Percentiles rank a stretch among this genome's conserved stretches.
phyloP scores from a whole-genome alignment of 139 green algal species.

The Microglena sp. region DNA sequence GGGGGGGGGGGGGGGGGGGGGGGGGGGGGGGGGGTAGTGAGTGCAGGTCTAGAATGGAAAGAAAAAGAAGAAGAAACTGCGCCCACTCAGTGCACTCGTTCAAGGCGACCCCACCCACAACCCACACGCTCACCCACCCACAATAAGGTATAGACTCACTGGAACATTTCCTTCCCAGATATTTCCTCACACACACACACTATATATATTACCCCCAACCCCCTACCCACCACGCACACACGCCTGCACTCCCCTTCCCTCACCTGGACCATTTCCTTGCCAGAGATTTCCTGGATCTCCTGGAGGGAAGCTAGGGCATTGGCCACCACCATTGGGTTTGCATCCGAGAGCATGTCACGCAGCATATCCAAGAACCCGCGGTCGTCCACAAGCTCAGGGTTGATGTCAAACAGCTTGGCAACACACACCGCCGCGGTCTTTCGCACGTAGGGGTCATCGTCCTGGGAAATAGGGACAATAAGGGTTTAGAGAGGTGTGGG shows the following conservation, averaged over 20 bases:
- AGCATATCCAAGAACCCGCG: slow-evolving; percentile 93
- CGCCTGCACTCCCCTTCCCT: too few species aligned
- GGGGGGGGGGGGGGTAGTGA: too few species aligned
- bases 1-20: too few species aligned
- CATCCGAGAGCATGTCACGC: slow-evolving; percentile 83
- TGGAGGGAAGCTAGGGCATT: slow-evolving; percentile 92
- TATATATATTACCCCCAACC: too few species aligned
- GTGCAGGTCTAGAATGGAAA: too few species aligned
- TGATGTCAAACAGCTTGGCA: slow-evolving; percentile 97
- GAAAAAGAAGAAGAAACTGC: slow-evolving; percentile 98
- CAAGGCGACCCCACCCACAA: slow-evolving; percentile 81
- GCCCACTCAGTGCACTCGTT: slow-evolving; percentile 99
- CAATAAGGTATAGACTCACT: too few species aligned
- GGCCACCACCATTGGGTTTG: slow-evolving; percentile 99
- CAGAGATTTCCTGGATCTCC: slow-evolving; percentile 39
- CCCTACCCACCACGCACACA: too few species aligned
- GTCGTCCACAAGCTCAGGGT: slow-evolving; percentile 90
- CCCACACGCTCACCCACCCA: too few species aligned
- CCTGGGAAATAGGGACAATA: slow-evolving; percentile 59
- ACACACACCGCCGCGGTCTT: slow-evolving; percentile 98
- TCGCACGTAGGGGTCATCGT: slow-evolving; percentile 96
- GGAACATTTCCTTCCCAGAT: too few species aligned
- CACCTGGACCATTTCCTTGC: too few species aligned
- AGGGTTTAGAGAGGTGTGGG: neutral
- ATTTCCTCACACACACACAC: too few species aligned